Percentiles rank a stretch among this genome's conserved stretches.
Conservation (phyloP, 768 basidiomycete genomes). For the Butyriboletus loyo region DNA sequence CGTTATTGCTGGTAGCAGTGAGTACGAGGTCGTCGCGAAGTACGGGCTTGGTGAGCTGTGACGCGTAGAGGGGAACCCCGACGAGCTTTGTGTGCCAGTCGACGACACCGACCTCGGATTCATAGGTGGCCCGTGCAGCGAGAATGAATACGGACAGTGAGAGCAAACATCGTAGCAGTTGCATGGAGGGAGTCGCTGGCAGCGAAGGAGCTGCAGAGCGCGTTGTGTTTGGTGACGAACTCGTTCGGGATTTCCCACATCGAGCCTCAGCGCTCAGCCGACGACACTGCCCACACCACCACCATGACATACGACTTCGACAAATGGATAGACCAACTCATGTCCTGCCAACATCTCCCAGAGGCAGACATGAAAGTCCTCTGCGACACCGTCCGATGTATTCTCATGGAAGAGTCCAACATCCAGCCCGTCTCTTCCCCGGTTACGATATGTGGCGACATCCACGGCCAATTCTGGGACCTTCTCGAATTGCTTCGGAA, state of each 20-base stretch:
- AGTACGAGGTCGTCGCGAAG: constrained; percentile 62
- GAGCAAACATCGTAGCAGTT: constrained; percentile 16
- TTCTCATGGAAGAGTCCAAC: constrained; percentile 95
- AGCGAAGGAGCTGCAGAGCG: background rate
- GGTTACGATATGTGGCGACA: constrained; percentile 94
- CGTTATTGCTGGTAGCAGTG: constrained; percentile 68
- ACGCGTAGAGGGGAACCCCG: constrained; percentile 63
- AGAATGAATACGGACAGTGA: constrained; percentile 17
- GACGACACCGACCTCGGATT: constrained; percentile 74
- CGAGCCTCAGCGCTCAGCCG: background rate
- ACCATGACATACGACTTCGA: constrained; percentile 50
- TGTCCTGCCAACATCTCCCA: constrained; percentile 80
- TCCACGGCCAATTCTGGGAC: constrained; percentile 98
- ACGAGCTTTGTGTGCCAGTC: constrained; percentile 85
- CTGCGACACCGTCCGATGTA: constrained; percentile 83
- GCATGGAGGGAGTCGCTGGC: constrained; percentile 11
- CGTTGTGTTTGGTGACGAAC: background rate
- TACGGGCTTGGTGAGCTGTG: constrained; percentile 52
- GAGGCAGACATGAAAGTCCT: constrained; percentile 92
- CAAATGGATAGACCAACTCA: constrained; percentile 88
- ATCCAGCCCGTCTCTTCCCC: constrained; percentile 95
- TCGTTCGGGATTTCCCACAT: constrained; percentile 15
- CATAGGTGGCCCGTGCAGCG: constrained; percentile 51
- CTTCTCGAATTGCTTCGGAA: constrained; percentile 84
- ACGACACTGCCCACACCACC: background rate